Percentiles rank a stretch among this genome's conserved stretches.
phyloP scores from a whole-genome alignment of 2,329 filamentous ascomycete species.

The Fusarium xyrophilum region DNA sequence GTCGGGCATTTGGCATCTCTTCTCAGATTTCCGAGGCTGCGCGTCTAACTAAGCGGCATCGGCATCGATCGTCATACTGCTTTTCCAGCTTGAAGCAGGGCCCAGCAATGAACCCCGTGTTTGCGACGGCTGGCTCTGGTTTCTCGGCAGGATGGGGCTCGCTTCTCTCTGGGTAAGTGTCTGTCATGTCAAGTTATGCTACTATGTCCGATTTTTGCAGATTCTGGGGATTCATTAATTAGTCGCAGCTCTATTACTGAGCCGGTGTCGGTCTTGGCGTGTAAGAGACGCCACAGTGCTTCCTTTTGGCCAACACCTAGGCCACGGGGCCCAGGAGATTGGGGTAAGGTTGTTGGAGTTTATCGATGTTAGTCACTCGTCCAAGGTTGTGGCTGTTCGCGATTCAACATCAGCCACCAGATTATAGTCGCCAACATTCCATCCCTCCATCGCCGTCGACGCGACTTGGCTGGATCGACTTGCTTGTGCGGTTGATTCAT shows the following conservation, averaged over 20 bases:
- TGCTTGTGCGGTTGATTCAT: conserved; percentile 14
- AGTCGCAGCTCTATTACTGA: conserved; percentile 17
- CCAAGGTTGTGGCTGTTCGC: conserved; percentile 6
- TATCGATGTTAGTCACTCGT: conserved; percentile 15
- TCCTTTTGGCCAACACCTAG: conserved; percentile 27
- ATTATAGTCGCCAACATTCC: conserved; percentile 30
- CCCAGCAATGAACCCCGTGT: conserved; percentile 31
- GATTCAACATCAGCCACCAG: conserved; percentile 29
- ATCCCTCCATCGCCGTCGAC: conserved; percentile 9
- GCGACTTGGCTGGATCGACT: neutral
- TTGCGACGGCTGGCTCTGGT: conserved; percentile 37
- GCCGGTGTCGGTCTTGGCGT: conserved; percentile 28
- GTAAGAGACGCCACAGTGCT: conserved; percentile 5
- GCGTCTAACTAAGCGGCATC: conserved; percentile 19
- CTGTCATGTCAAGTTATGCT: conserved; percentile 23
- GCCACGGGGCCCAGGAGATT: conserved; percentile 37
- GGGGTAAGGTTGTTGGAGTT: conserved; percentile 31
- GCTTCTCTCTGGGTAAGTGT: neutral
- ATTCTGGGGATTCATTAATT: conserved; percentile 36
- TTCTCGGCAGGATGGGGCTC: conserved; percentile 9
- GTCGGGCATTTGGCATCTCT: neutral
- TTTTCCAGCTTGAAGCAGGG: conserved; percentile 23
- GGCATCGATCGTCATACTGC: conserved; percentile 33
- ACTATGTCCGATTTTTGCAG: conserved; percentile 17
- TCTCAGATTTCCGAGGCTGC: conserved; percentile 12